phyloP scores from a whole-genome alignment of 768 basidiomycete species.

The Lactarius vividus region DNA sequence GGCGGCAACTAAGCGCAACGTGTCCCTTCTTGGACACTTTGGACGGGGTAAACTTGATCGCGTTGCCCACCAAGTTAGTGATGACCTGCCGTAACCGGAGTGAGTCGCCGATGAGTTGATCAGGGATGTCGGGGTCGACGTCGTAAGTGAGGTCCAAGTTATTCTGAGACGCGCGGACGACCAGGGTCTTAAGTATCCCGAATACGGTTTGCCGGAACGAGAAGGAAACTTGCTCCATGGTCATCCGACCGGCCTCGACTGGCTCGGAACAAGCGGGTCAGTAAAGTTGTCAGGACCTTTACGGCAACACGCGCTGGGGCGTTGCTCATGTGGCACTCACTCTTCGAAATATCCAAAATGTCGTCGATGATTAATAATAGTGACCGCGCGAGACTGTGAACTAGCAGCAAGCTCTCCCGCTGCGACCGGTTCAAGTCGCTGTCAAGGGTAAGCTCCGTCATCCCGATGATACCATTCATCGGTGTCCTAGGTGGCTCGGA shows the following conservation, averaged over 20 bases:
- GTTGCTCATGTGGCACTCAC: conserved; percentile 47
- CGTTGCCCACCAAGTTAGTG: conserved; percentile 92
- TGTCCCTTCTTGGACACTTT: conserved; percentile 79
- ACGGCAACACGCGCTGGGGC: background rate
- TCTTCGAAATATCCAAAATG: conserved; percentile 99
- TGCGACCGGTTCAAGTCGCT: conserved; percentile 93
- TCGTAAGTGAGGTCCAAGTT: conserved; percentile 95
- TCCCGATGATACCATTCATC: conserved; percentile 99
- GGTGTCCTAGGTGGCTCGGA: conserved; percentile 66
- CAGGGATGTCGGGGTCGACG: conserved; percentile 92
- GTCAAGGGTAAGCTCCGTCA: conserved; percentile 97
- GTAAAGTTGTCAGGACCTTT: background rate
- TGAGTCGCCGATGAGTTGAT: conserved; percentile 96
- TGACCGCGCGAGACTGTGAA: conserved; percentile 91
- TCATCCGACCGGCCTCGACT: conserved; percentile 99
- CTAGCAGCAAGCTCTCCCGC: conserved; percentile 91
- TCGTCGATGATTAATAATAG: conserved; percentile 97
- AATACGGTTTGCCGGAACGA: conserved; percentile 97
- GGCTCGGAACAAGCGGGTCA: conserved; percentile 9
- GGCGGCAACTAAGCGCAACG: conserved; percentile 83
- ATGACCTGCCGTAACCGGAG: conserved; percentile 92
- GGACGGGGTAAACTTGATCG: conserved; percentile 93
- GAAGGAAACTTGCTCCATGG: conserved; percentile 98
- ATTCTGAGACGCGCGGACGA: conserved; percentile 95
- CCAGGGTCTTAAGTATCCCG: conserved; percentile 95